Conservation (phyloP, 2,329 filamentous ascomycete species). For the Dactylellina leptospora region DNA sequence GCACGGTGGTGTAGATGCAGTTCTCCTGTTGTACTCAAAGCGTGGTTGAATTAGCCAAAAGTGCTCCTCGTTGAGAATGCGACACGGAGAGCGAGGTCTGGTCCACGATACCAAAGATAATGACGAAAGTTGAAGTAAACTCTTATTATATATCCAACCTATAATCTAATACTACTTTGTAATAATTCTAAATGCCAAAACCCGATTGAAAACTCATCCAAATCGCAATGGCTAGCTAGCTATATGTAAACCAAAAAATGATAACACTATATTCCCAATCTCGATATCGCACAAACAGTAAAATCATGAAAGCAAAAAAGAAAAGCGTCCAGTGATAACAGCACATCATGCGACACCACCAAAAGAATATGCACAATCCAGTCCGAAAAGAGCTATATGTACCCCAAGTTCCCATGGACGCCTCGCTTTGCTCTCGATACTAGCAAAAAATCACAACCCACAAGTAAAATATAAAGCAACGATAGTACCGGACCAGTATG, state of each 20-base stretch:
- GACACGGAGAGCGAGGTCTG: too few relatives aligned
- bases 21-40: background rate
- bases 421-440: slow-evolving; percentile 13
- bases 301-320: background rate
- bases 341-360: background rate
- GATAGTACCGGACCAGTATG: too few relatives aligned
- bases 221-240: background rate
- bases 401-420: slow-evolving; percentile 9
- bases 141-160: background rate
- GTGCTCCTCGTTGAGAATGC: too few relatives aligned
- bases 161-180: background rate
- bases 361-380: background rate
- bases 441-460: background rate
- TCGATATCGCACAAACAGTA: slow-evolving; percentile 5
- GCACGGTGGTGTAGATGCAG: slow-evolving; percentile 3
- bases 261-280: slow-evolving; percentile 9
- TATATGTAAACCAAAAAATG: background rate
- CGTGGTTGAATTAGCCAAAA: background rate
- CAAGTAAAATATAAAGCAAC: slow-evolving; percentile 1
- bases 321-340: background rate
- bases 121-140: background rate
- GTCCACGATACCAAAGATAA: too few relatives aligned
- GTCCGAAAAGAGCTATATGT: background rate
- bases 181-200: background rate
- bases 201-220: background rate